Percentiles rank a stretch among this genome's conserved stretches.
phyloP scores from a whole-genome alignment of 2,329 filamentous ascomycete species.

The Karstenula rhodostoma region DNA sequence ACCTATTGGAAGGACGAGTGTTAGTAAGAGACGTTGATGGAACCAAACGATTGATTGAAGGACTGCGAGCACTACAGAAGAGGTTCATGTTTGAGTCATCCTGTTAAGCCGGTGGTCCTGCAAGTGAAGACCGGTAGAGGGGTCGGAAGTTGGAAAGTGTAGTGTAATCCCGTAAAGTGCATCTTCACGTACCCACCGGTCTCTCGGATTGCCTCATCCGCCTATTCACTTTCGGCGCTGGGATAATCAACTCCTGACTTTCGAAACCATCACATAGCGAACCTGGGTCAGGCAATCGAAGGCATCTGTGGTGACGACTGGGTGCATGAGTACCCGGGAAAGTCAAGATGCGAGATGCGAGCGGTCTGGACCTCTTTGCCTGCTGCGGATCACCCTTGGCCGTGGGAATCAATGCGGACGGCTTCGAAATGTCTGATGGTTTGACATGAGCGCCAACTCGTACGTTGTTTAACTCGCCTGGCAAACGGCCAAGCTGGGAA shows the following conservation, averaged over 20 bases:
- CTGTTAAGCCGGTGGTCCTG: not conserved
- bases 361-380: not conserved
- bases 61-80: no score
- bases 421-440: not conserved
- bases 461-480: not conserved
- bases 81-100: no score
- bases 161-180: not conserved
- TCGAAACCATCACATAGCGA: slow-evolving; percentile 17
- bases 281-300: not conserved
- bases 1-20: not conserved
- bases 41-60: not conserved
- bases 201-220: not conserved
- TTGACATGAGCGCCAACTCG: not conserved
- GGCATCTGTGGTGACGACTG: not conserved
- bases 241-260: slow-evolving; percentile 3
- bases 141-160: not conserved
- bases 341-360: not conserved
- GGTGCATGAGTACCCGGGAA: not conserved
- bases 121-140: not conserved
- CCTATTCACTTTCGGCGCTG: slow-evolving; percentile 1
- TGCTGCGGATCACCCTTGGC: not conserved
- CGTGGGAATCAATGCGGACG: not conserved
- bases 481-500: slow-evolving; percentile 18
- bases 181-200: not conserved
- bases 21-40: not conserved